Evolutionary conservation across 257 asterid species (phyloP).

Genomic region (Echites panduratus): DNA sequence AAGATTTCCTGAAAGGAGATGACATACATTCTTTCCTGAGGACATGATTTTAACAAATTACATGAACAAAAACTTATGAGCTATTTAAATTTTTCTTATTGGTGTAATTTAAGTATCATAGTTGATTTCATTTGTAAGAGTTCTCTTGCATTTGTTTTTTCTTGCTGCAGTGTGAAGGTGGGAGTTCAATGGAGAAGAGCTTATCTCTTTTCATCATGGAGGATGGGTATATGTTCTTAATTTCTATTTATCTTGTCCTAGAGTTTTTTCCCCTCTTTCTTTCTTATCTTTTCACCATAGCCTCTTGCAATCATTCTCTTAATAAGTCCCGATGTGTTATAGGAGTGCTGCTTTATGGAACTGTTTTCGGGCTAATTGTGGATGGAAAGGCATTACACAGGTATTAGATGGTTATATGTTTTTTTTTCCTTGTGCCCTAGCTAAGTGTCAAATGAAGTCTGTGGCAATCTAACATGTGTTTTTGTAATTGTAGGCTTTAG

Average conservation of each 20-base stretch:
- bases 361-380: constrained; percentile 86
- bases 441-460: constrained; percentile 6
- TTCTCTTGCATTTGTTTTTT: constrained; percentile 22
- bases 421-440: background rate
- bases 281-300: constrained; percentile 4
- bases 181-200: constrained; percentile 61
- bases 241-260: constrained; percentile 2
- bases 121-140: constrained; percentile 8
- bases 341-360: constrained; percentile 74
- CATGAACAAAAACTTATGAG: background rate
- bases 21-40: background rate
- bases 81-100: background rate
- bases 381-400: constrained; percentile 71
- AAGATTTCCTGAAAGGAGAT: background rate
- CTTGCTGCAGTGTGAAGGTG: constrained; percentile 70
- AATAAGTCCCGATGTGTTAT: constrained; percentile 26
- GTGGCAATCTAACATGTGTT: constrained; percentile 10
- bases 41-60: background rate
- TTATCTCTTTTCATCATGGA: constrained; percentile 51
- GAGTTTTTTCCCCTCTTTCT: background rate
- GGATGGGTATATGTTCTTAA: constrained; percentile 48
- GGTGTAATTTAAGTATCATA: background rate
- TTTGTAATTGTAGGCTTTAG: constrained; percentile 50
- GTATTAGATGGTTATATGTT: constrained; percentile 27
- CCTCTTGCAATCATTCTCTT: constrained; percentile 12